A percentile compares a stretch with the other conserved stretches of the same genome.
These are phyloP conservation scores for Skeletonema menzelii DNA, from an alignment of 108 stramenopile species.

Conservation along the genomic window DNA sequence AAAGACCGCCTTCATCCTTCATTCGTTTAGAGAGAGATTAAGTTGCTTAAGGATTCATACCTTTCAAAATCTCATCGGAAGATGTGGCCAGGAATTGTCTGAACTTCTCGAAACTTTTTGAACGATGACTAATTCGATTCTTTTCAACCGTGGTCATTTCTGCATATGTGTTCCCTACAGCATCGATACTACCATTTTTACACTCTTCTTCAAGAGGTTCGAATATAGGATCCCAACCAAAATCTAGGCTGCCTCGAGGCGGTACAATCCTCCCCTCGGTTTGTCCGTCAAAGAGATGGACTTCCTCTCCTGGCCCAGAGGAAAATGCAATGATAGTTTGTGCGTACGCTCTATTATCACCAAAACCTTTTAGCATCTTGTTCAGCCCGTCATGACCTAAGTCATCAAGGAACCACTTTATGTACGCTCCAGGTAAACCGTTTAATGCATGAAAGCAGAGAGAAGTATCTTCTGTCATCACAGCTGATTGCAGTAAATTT, in stretches of 20 bases:
- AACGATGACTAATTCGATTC: constrained; percentile 85
- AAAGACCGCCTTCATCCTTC: not conserved
- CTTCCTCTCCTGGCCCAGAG: constrained; percentile 71
- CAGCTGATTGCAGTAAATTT: constrained; percentile 58
- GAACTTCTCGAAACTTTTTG: constrained; percentile 45
- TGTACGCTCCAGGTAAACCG: constrained; percentile 92
- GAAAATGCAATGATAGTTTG: constrained; percentile 89
- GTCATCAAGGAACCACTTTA: constrained; percentile 94
- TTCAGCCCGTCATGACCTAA: constrained; percentile 86
- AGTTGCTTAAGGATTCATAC: not conserved
- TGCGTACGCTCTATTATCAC: constrained; percentile 86
- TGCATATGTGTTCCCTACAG: constrained; percentile 67
- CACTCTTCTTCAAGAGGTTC: constrained; percentile 66
- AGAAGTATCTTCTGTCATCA: constrained; percentile 91
- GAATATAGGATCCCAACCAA: constrained; percentile 95
- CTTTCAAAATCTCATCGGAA: constrained; percentile 7
- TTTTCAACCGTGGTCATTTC: constrained; percentile 89
- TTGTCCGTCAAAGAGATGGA: constrained; percentile 63
- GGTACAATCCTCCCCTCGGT: constrained; percentile 74
- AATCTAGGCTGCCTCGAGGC: constrained; percentile 75
- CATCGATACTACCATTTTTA: not conserved
- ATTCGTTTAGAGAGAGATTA: too few relatives aligned
- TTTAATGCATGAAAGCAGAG: constrained; percentile 88
- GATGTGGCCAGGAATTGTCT: constrained; percentile 1
- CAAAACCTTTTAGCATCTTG: constrained; percentile 73